Evolutionary conservation across 345 rosid species (phyloP).

Genomic region (Populus tremula): DNA sequence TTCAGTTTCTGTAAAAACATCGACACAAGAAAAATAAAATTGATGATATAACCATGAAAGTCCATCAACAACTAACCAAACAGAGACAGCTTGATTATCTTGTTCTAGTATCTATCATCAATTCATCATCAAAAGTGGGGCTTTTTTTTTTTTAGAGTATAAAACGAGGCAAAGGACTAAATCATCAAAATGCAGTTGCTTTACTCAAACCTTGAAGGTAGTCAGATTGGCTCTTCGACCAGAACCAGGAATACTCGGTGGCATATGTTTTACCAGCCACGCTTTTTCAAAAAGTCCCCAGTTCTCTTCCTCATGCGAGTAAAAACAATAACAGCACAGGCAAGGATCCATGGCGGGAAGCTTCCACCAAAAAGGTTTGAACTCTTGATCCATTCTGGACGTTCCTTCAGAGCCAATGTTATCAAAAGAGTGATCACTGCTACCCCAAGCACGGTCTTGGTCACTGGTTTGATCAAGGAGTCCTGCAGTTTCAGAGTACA

Average conservation of each 20-base stretch:
- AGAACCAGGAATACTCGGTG: neutral
- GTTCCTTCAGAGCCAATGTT: constrained; percentile 53
- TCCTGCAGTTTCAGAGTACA: constrained; percentile 57
- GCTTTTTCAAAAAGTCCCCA: constrained; percentile 53
- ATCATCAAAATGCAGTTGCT: neutral
- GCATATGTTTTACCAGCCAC: constrained; percentile 26
- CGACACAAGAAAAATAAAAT: too few species aligned
- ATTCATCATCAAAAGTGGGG: neutral
- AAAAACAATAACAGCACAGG: constrained; percentile 77
- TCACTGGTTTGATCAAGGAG: constrained; percentile 71
- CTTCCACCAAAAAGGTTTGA: constrained; percentile 41
- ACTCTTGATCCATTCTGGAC: constrained; percentile 62
- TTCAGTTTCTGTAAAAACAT: too few species aligned
- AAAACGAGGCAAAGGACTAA: neutral
- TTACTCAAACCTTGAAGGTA: neutral
- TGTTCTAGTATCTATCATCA: neutral
- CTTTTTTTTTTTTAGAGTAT: neutral
- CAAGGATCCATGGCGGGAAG: constrained; percentile 90
- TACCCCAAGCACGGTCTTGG: constrained; percentile 67
- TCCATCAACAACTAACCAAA: neutral
- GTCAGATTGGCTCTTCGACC: neutral
- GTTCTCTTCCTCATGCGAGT: constrained; percentile 96
- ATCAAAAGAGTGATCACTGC: constrained; percentile 52
- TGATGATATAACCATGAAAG: too few species aligned
- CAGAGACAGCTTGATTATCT: neutral